Conservation (phyloP, 1,284 basidiomycete species). For the Dichomitus squalens region DNA sequence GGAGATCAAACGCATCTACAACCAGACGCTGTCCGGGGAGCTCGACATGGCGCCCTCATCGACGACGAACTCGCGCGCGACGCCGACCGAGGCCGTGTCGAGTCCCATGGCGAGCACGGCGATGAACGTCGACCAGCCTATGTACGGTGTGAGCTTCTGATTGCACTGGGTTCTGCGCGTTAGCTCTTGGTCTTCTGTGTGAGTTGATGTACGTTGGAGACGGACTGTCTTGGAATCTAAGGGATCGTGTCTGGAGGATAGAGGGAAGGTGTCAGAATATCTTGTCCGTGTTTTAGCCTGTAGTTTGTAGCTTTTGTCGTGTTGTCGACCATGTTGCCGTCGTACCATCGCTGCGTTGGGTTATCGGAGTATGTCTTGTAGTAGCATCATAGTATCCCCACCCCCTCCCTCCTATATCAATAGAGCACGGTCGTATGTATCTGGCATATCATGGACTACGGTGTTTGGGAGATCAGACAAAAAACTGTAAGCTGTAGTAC, state of each 20-base stretch:
- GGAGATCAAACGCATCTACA: constrained; percentile 63
- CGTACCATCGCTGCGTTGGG: constrained; percentile 11
- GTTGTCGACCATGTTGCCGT: not conserved
- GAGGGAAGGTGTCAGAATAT: no score
- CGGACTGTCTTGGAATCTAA: no score
- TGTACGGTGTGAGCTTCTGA: not conserved
- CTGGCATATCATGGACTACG: constrained; percentile 7
- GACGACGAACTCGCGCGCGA: constrained; percentile 31
- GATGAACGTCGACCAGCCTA: constrained; percentile 27
- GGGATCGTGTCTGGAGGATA: no score
- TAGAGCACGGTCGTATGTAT: constrained; percentile 18
- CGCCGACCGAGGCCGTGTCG: not conserved
- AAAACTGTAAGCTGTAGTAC: not conserved
- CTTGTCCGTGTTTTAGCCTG: no score
- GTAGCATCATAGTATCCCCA: constrained; percentile 6
- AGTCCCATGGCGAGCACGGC: constrained; percentile 6
- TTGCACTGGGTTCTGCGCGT: not conserved
- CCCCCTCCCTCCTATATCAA: constrained; percentile 9
- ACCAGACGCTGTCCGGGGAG: constrained; percentile 48
- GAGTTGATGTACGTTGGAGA: no score
- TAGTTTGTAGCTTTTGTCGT: not conserved
- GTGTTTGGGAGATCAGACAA: not conserved
- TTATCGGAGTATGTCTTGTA: constrained; percentile 18
- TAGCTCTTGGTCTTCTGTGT: no score
- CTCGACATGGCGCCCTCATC: constrained; percentile 59